Conservation (phyloP, 2,329 filamentous ascomycete species). For the Cladosporium sp. region DNA sequence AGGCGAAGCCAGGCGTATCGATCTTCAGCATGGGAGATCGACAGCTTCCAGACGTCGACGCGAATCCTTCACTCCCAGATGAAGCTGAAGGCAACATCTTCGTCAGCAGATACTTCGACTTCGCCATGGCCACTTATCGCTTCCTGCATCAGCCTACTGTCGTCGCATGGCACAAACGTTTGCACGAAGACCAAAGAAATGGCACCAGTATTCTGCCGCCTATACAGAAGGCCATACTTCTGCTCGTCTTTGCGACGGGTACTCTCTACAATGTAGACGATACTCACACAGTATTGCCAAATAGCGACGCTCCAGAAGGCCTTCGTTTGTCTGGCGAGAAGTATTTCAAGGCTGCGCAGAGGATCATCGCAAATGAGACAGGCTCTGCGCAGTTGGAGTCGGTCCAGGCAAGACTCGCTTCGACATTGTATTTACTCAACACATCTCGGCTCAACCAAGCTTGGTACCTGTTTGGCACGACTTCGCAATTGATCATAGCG, state of each 20-base stretch:
- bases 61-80: slow-evolving; percentile 44
- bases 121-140: slow-evolving; percentile 45
- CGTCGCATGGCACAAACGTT: slow-evolving; percentile 49
- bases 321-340: slow-evolving; percentile 31
- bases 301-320: slow-evolving; percentile 23
- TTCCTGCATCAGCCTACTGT: slow-evolving; percentile 47
- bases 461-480: slow-evolving; percentile 42
- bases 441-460: slow-evolving; percentile 40
- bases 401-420: slow-evolving; percentile 44
- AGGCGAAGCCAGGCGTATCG: slow-evolving; percentile 42
- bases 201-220: slow-evolving; percentile 43
- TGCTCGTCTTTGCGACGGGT: slow-evolving; percentile 56
- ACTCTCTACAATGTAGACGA: slow-evolving; percentile 31
- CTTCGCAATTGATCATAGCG: slow-evolving; percentile 39
- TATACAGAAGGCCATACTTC: slow-evolving; percentile 47
- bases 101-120: slow-evolving; percentile 45
- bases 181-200: slow-evolving; percentile 38
- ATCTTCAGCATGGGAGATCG: slow-evolving; percentile 55
- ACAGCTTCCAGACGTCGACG: slow-evolving; percentile 48
- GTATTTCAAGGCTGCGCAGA: slow-evolving; percentile 30
- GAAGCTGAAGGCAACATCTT: slow-evolving; percentile 34
- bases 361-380: slow-evolving; percentile 26
- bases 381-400: slow-evolving; percentile 34
- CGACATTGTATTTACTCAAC: slow-evolving; percentile 42
- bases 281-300: slow-evolving; percentile 35